Base-by-base conservation (phyloP, 108 stramenopile genomes). In the Nitzschia sp. region DNA sequence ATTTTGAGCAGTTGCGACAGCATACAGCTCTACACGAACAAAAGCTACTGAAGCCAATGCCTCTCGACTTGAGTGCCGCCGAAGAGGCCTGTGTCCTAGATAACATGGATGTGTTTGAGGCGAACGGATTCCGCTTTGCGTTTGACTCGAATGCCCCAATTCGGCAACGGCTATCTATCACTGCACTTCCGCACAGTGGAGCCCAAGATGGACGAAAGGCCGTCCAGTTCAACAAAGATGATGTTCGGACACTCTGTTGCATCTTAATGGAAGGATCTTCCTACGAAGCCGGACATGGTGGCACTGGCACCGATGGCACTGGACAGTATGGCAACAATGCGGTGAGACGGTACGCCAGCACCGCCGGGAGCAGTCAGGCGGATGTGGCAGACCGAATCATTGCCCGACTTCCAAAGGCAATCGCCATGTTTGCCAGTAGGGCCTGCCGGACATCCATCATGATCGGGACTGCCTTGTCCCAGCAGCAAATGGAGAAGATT, bases 341-440 rank as follows among this genome's bases (percentile, higher is more conserved):
- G 14, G 93, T 95, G 17, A 72, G 89, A 22, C 55, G 89, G 22
- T 85, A 85, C 67, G 88, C 87, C 46, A 71, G 55, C 51, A 67
- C 63, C 15, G 51, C 62, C 17, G 56, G 39, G 26, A 54, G 53
- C 29, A 71, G 52, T 34, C 52, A 60, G 26, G n/a, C 12, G 20
- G 67, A 52, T 17, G 19, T 56, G n/a, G 44, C 69, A 9, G 67
- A 68, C 26, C 22, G 26, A 9, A 59, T 84, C 14, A 80, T 95
- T 53, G 77, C 82, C 26, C 77, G 93, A 15, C 83, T 98, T 10
- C 96, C 96, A 20, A 98, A 98, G 77, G 91, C 96, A 20, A 87
- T 95, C 41, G 92, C 95, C 57, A 96, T 98, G 95, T 97, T 97
- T 83, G 97, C 97, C 37, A 92, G 79, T 57, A 76, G 97, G 5